A percentile compares a stretch with the other conserved stretches of the same genome.
Conservation (phyloP, 768 basidiomycete genomes). For the Tricholoma terreum region DNA sequence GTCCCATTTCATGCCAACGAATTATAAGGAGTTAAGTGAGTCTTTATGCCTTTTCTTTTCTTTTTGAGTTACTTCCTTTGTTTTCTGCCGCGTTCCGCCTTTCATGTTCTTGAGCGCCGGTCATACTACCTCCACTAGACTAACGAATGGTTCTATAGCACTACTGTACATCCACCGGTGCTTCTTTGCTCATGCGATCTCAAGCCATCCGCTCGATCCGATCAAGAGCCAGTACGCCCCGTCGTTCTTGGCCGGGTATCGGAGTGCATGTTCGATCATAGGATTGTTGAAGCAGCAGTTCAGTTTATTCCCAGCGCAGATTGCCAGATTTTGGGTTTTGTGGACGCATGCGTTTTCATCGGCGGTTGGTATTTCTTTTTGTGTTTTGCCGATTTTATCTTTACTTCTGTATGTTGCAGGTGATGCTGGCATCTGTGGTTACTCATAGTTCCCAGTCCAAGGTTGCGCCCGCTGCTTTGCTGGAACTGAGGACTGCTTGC, state of each 20-base stretch:
- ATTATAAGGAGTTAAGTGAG: conserved; percentile 70
- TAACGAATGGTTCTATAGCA: conserved; percentile 33
- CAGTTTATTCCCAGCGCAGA: conserved; percentile 49
- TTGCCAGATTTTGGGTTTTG: conserved; percentile 66
- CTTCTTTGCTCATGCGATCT: conserved; percentile 73
- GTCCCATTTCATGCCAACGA: conserved; percentile 72
- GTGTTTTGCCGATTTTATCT: not conserved
- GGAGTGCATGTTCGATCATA: conserved; percentile 60
- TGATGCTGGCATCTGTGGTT: conserved; percentile 76
- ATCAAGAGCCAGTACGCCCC: conserved; percentile 66
- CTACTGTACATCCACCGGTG: conserved; percentile 72
- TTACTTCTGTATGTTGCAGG: conserved; percentile 35
- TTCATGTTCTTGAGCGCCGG: not conserved
- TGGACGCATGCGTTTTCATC: conserved; percentile 75
- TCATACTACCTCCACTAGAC: too few relatives aligned
- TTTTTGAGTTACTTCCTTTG: not conserved
- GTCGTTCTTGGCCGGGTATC: conserved; percentile 66
- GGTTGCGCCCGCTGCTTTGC: conserved; percentile 66
- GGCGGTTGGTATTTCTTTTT: conserved; percentile 38
- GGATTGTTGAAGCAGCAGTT: conserved; percentile 47
- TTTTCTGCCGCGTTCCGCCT: too few relatives aligned
- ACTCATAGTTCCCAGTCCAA: conserved; percentile 65
- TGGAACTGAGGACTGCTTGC: conserved; percentile 60
- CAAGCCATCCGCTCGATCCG: conserved; percentile 61
- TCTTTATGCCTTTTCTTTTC: conserved; percentile 3